Base-by-base conservation (phyloP, 2,329 filamentous ascomycete genomes). In the Sphaerulina vaccinii region DNA sequence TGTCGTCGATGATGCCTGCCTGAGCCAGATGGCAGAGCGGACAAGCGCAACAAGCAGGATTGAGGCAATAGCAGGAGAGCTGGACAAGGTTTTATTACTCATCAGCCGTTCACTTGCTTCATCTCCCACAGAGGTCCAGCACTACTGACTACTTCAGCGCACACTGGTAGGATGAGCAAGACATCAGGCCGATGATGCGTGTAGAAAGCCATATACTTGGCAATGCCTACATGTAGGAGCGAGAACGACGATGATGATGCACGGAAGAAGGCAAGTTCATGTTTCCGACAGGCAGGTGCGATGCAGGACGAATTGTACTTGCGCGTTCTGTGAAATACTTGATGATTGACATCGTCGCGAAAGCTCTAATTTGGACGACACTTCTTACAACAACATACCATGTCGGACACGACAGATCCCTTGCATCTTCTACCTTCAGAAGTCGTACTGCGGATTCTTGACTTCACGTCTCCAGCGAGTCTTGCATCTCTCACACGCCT, bases 391-490 rank as follows among this genome's bases (percentile, higher is more conserved):
- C 24, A 40, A 19, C 36, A 18, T 10, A 35, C 10, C 38, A 49
- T 42, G 48, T n/a, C 39, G 9, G 32, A 38, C 6, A 38, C 15
- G 9, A 37, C 48, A 15, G 63, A 67, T 55, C 63, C 65, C 2
- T 38, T 68, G 37, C 46, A 50, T n/a, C 18, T 54, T 2, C 45
- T 75, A 0, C 72, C 73, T 0, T 64, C 71, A 1, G 73, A 75
- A 58, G 64, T 75, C 24, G 65, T 74, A 27, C 62, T 75, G 19
- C 69, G 65, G 11, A 68, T 74, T 18, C 53, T 75, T 18, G 70
- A 75, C 27, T 73, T 72, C 51, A 57, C 68, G 4, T 51, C 69
- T 2, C 35, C 69, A 5, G 60, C 69, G 4, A 58, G 65, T 7
- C 54, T 74, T n/a, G 71, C 70, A 7, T 62, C 64, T 9, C 62